Base-by-base conservation (phyloP, 2,329 filamentous ascomycete species). In the Phialophora macrospora region DNA sequence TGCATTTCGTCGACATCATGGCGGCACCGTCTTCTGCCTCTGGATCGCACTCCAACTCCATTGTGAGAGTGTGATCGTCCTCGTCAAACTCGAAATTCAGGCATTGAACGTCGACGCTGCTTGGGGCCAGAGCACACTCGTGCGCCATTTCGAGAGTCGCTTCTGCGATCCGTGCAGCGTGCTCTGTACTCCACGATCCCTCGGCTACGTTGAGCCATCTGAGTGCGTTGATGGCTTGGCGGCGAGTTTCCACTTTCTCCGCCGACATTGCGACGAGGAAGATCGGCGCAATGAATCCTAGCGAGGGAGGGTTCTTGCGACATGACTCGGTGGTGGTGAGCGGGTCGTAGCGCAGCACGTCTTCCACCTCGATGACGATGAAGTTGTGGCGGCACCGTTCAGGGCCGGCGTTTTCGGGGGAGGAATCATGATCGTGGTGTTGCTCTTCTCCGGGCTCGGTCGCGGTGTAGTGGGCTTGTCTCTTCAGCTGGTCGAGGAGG, bases 221-320 rank as follows among this genome's bases (percentile, higher is more conserved):
- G 7, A 69, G 32, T 3, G 51, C 44, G 14, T 60, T 58, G 51
- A 67, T 55, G 32, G 67, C 67, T 30, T 56, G 56, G 12, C 54
- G 51, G 12, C 61, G 28, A n/a, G 51, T 58, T 26, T 67, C 61
- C 6, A 56, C 24, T 24, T 59, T 62, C 12, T 55, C 51, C 44
- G 63, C 52, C 12, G 54, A 34, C 6, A 57, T 60, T n/a, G 62
- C 64, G 6, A 54, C 62, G 3, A 67, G 28, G 41, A 69, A 67
- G 14, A 67, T 17, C 2, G 67, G 64, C 2, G 64, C 55, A 4
- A 69, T 67, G 62, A 67, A 58, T n/a, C 66, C 63, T 11, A 66
- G 38, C 17, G 20, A 46, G 20, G 48, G 44, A 17, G 44, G 55
- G n/a, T 17, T 48, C 20, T 60, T 59, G n/a, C 49, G 56, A 14